A percentile compares a stretch with the other conserved stretches of the same genome.
phyloP scores from a whole-genome alignment of 257 asterid species.

The Petunia axillaris region DNA sequence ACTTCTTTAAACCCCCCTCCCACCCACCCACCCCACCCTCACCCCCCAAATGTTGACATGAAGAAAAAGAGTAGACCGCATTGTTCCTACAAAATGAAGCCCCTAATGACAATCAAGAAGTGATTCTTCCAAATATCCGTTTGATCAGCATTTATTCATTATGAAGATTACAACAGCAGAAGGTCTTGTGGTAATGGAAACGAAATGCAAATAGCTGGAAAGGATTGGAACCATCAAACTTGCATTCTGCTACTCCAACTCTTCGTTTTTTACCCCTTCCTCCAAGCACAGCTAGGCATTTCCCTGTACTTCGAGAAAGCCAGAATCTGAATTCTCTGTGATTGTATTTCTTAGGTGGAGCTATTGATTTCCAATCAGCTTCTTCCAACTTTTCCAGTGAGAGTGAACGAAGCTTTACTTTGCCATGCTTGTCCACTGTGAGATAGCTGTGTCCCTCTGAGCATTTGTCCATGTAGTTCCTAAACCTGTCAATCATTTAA shows the following conservation, averaged over 20 bases:
- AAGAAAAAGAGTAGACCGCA: background rate
- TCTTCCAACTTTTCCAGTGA: slow-evolving; percentile 48
- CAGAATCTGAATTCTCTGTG: slow-evolving; percentile 67
- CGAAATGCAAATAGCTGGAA: slow-evolving; percentile 72
- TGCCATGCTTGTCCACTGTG: slow-evolving; percentile 61
- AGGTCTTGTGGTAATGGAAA: slow-evolving; percentile 65
- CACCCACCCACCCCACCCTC: background rate
- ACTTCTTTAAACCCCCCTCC: no score
- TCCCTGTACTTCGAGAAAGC: slow-evolving; percentile 54
- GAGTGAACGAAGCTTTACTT: slow-evolving; percentile 51
- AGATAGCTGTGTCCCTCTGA: slow-evolving; percentile 55
- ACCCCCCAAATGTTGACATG: background rate
- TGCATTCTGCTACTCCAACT: slow-evolving; percentile 59
- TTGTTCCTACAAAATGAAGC: background rate
- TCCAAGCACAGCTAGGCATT: slow-evolving; percentile 58
- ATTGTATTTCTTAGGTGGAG: slow-evolving; percentile 60
- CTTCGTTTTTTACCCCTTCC: slow-evolving; percentile 44
- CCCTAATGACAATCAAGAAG: background rate
- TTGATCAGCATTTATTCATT: slow-evolving; percentile 38
- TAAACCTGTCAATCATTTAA: slow-evolving; percentile 48
- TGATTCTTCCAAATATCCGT: background rate
- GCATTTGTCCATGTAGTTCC: slow-evolving; percentile 76
- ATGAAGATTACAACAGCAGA: slow-evolving; percentile 61
- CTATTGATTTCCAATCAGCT: slow-evolving; percentile 71
- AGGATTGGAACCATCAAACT: slow-evolving; percentile 52